These are phyloP conservation scores for Phytopythium kandeliae DNA, from an alignment of 352 stramenopile species.

Conservation along the genomic window DNA sequence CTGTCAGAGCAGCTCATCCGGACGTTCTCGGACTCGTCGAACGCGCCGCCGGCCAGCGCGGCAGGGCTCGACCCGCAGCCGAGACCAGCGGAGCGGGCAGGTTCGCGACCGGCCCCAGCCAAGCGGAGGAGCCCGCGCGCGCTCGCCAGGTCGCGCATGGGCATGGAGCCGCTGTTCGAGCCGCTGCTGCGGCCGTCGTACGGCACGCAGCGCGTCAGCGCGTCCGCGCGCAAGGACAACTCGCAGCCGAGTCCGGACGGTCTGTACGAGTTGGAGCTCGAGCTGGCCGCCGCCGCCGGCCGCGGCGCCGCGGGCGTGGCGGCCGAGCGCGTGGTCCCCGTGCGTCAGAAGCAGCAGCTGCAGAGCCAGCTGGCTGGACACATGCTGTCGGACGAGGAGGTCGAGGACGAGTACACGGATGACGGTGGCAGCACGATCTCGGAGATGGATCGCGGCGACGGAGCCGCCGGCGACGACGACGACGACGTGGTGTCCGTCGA, in stretches of 20 bases:
- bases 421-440: constrained; percentile 26
- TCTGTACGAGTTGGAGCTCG: neutral
- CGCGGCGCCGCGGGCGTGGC: neutral
- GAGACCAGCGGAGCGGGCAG: too few species aligned
- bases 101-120: too few species aligned
- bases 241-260: neutral
- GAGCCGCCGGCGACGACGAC: constrained; percentile 6
- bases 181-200: constrained; percentile 59
- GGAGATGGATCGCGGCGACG: constrained; percentile 17
- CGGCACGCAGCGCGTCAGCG: constrained; percentile 48
- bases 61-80: constrained; percentile 7
- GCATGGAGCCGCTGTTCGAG: constrained; percentile 74
- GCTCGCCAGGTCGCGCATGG: constrained; percentile 43
- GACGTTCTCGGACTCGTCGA: constrained; percentile 13
- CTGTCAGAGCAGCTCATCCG: constrained; percentile 20
- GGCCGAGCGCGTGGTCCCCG: constrained; percentile 14
- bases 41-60: neutral
- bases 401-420: constrained; percentile 7
- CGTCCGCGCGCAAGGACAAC: constrained; percentile 3
- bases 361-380: constrained; percentile 40
- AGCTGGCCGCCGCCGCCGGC: neutral
- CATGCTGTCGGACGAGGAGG: constrained; percentile 20
- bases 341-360: constrained; percentile 31
- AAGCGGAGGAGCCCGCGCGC: constrained; percentile 7
- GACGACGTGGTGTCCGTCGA: neutral